phyloP scores from a whole-genome alignment of 164 flowering plant species.

The Vitis amurensis region DNA sequence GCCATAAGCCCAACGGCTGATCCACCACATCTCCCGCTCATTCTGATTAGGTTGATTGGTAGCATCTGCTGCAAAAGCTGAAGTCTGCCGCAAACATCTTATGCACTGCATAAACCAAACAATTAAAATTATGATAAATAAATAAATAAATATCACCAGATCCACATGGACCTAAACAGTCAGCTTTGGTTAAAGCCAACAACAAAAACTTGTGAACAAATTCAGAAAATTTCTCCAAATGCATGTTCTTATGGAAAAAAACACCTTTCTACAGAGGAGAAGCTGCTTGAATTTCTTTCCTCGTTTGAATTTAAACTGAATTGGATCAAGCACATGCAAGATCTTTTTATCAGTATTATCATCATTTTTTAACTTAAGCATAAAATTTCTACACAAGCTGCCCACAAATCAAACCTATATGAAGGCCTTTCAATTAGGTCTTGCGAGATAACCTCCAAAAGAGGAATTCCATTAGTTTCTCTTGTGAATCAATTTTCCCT shows the following conservation, averaged over 20 bases:
- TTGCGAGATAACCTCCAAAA: not conserved
- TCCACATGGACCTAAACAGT: no score
- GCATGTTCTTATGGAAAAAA: not conserved
- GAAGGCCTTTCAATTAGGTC: conserved; percentile 1
- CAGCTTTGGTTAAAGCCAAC: no score
- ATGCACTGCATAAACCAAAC: conserved; percentile 65
- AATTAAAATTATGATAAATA: conserved; percentile 2
- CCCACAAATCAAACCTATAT: not conserved
- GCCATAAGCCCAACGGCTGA: conserved; percentile 90
- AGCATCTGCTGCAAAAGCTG: conserved; percentile 78
- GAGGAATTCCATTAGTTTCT: no score
- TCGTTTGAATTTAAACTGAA: no score
- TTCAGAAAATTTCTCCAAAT: not conserved
- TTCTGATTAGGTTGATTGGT: conserved; percentile 47
- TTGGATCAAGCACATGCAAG: no score
- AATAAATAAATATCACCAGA: not conserved
- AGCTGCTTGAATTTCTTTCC: no score
- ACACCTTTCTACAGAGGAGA: not conserved
- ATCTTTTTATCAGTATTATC: no score
- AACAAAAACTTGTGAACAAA: not conserved
- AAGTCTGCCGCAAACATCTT: conserved; percentile 96
- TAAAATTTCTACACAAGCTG: not conserved
- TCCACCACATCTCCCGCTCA: conserved; percentile 90
- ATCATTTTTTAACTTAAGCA: not conserved
- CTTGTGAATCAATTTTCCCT: not conserved